Conservation (phyloP, 1,139 yeast species). For the Pichia cactophila region DNA sequence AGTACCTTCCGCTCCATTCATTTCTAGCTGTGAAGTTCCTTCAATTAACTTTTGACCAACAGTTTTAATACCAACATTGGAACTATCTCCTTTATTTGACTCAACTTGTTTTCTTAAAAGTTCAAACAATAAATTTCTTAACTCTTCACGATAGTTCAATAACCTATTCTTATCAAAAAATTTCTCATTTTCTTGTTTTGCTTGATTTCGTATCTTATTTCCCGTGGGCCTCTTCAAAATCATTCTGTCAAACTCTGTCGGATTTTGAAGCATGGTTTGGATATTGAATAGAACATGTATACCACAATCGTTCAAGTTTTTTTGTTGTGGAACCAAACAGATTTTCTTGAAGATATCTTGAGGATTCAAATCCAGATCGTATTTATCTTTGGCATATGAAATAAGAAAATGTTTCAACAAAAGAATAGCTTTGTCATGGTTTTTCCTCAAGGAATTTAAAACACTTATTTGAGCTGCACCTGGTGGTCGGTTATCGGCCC, state of each 20-base stretch:
- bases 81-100: slow-evolving; percentile 29
- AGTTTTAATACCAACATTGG: slow-evolving; percentile 27
- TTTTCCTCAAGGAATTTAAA: slow-evolving; percentile 68
- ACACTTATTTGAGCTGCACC: slow-evolving; percentile 51
- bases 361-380: slow-evolving; percentile 40
- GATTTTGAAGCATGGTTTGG: slow-evolving; percentile 40
- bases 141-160: slow-evolving; percentile 30
- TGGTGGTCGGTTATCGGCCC: neutral
- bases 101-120: slow-evolving; percentile 34
- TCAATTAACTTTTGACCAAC: slow-evolving; percentile 1
- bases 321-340: slow-evolving; percentile 74
- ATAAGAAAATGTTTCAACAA: slow-evolving; percentile 60
- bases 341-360: slow-evolving; percentile 36
- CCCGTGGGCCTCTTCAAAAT: slow-evolving; percentile 22
- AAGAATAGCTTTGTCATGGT: slow-evolving; percentile 44
- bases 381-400: slow-evolving; percentile 63
- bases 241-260: slow-evolving; percentile 15
- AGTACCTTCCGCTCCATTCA: neutral
- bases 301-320: slow-evolving; percentile 92
- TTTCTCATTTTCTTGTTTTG: slow-evolving; percentile 5
- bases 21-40: neutral
- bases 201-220: slow-evolving; percentile 1
- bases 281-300: slow-evolving; percentile 81
- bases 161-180: slow-evolving; percentile 33
- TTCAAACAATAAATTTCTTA: slow-evolving; percentile 30